Base-by-base conservation (phyloP, 805 yeast genomes). In the Sugiyamaella lignohabitans region DNA sequence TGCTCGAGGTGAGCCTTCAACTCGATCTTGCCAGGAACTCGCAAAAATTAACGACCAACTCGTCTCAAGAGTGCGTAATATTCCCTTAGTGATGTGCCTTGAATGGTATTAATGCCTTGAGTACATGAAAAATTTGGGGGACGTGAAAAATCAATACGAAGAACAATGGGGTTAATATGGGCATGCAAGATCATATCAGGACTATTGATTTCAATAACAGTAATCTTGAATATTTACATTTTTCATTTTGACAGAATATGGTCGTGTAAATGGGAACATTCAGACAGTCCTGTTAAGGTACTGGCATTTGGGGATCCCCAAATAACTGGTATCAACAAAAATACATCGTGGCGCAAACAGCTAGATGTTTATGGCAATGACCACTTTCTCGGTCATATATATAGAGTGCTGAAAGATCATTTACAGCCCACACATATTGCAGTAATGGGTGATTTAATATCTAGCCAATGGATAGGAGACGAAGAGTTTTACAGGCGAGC, bases 231-330 rank as follows among this genome's bases (percentile, higher is more conserved):
- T 61, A 76, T 86, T 5, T 84, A 79, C 66, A 78, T 87, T 24
- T 88, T 8, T 86, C 60, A 67, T 23, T 88, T 86, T 60, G 67
- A 64, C 17, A 34, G 39, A 2, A 16, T 46, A 3, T 27, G 30
- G 19, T 43, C 43, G 19, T 43, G 64, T 45, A 6, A 24, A 3
- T 58, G 56, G 54, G 46, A 47, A 8, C 11, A 38, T 35, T 29
- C 42, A 1, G 43, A 37, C 16, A 52, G 59, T 8, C 79, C 75
- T 54, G 74, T 89, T 43, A 78, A 78, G 52, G 65, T 93, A 65
- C 63, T 89, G 53, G 84, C 95, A 4, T 82, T 88, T 63, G 98
- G 98, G 4, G 98, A 93, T 60, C 98, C 98, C 0, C 98, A 93
- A 68, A 89, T 93, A 63, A 85, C 91, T 52, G 98, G 98, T 2